phyloP scores from a whole-genome alignment of 2,329 filamentous ascomycete species.

The Sclerotinia glacialis region DNA sequence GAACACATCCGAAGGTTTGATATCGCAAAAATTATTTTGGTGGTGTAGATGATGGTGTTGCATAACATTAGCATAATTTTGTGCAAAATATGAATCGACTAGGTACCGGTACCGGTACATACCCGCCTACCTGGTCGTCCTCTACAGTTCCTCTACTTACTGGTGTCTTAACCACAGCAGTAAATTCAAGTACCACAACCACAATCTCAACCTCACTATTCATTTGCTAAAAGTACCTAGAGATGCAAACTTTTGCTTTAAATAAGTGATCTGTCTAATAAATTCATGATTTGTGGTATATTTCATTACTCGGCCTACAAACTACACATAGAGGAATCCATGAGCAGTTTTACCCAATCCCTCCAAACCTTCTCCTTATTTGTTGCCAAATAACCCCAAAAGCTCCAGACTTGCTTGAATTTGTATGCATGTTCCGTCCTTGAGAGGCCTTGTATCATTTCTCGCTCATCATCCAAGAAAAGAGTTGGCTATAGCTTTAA shows the following conservation, averaged over 20 bases:
- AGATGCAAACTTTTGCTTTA: not conserved
- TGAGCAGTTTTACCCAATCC: not conserved
- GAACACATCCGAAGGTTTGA: slow-evolving; percentile 14
- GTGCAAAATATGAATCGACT: not conserved
- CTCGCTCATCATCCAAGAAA: not conserved
- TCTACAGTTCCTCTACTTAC: no score
- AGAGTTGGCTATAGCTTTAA: slow-evolving; percentile 26
- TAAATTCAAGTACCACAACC: not conserved
- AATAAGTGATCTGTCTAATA: not conserved
- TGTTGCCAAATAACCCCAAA: not conserved
- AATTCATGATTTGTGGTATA: not conserved
- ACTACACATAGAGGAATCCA: not conserved
- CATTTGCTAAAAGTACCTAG: no score
- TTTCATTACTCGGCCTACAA: not conserved
- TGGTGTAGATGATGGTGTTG: not conserved
- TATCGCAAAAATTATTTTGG: slow-evolving; percentile 32
- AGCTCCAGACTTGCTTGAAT: no score
- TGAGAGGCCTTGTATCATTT: not conserved
- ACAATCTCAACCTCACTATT: no score
- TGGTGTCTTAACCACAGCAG: not conserved
- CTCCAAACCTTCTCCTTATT: not conserved
- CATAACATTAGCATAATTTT: slow-evolving; percentile 2
- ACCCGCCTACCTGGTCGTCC: no score
- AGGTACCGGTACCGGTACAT: no score
- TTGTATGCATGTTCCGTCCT: not conserved